Base-by-base conservation (phyloP, 768 basidiomycete genomes). In the Trametes punicea region DNA sequence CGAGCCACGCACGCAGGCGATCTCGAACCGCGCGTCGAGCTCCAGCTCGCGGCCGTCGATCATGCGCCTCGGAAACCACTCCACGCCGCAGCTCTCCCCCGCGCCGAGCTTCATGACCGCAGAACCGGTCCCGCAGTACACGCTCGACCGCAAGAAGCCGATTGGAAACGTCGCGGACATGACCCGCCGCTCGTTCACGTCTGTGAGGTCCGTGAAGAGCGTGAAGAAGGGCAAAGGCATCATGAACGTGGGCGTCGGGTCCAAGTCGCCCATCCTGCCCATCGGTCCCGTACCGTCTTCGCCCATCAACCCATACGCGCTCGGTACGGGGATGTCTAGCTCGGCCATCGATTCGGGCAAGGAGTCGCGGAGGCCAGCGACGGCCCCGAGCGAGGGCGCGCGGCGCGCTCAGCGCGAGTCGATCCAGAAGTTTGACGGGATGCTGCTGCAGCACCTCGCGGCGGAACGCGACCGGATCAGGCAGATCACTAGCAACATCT, bases 361-460 rank as follows among this genome's bases (percentile, higher is more conserved):
- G 8, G 47, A 34, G 6, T 20, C 33, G 31, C 20, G 48, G 16
- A 36, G 66, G 33, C 61, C 65, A 2, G 50, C 56, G 23, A 64
- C 60, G 2, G 62, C 64, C 66, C 30, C 67, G 63, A 38, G 34
- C 46, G 47, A 51, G n/a, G 65, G 64, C 30, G 72, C 70, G 48
- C 72, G 75, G 61, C 72, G 67, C 30, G 31, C 46, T 39, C 78
- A 77, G 57, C 74, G 82, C 61, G 84, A 87, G 69, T 83, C 83
- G 26, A 67, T 85, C 57, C 76, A 72, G 71, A 81, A 77, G 70
- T 72, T 93, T 61, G 89, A 93, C 67, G 90, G 89, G 59, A 80
- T 93, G 82, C 72, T 93, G 49, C 72, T 84, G 51, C 84, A 87
- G 68, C 91, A 93, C 67, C 87, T 93, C 75, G 87, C 88, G 71